Base-by-base conservation (phyloP, 2,329 filamentous ascomycete species). In the Hysterium pulicare region DNA sequence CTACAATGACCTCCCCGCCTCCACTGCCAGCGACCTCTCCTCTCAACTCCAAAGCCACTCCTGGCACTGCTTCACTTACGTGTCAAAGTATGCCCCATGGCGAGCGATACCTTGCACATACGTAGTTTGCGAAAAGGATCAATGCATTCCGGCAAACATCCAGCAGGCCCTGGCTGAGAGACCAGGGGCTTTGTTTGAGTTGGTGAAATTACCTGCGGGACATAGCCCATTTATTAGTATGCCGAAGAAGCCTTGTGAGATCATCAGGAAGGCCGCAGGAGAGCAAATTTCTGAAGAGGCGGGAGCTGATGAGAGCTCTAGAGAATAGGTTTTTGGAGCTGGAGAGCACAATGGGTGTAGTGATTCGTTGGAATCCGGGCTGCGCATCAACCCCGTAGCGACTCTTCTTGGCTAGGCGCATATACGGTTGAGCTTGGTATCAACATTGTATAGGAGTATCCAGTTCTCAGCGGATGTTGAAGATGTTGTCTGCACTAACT, bases 91-190 rank as follows among this genome's bases (percentile, higher is more conserved):
- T 33, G 62, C 62, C 13, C 64, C 62, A 1, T 72, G 62, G 60
- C 66, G 59, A 37, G 42, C 64, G 16, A 61, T 72, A 16, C 64
- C 68, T 1, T 59, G 50, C 22, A 68, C 66, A 6, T 72, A 69
- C 45, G 46, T 73, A 6, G 36, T 67, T 19, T 71, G 69, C 46
- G 58, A 64, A 43, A 45, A 58, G 10, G 70, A 71, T 40, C 49
- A 53, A 17, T 66, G 66, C 5, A 64, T 72, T 40, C 62, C 61
- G 13, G 17, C 63, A n/a, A 34, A 30, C 5, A 54, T 44, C 10
- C 69, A 73, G 50, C 55, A 66, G 47, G 51, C 47, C 4, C 67
- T 72, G 64, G 56, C 65, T 10, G 54, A 47, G 50, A 32, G 41
- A 41, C 3, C 57, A 45, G 9, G 46, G 43, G 9, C 40, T 26